Percentiles rank a stretch among this genome's conserved stretches.
These are phyloP conservation scores for Bryopsis sp. DNA, from an alignment of 139 green algal species.

Conservation along the genomic window DNA sequence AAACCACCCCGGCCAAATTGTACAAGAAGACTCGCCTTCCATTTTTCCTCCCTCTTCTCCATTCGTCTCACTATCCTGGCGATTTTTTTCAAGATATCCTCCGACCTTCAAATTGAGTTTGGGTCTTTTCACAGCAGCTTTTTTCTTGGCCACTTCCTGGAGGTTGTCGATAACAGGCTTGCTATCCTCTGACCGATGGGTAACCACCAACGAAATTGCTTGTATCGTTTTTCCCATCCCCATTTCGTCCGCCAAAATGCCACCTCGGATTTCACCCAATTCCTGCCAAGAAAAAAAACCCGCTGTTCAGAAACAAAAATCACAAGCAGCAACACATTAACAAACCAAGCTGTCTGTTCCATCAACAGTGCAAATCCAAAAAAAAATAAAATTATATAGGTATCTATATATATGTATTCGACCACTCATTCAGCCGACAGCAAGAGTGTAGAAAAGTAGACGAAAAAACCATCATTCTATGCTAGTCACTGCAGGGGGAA, in stretches of 20 bases:
- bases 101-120: too few relatives aligned
- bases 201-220: constrained; percentile 72
- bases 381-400: too few relatives aligned
- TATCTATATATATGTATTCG: too few relatives aligned
- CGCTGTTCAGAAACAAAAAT: too few relatives aligned
- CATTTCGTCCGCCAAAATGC: too few relatives aligned
- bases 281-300: too few relatives aligned
- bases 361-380: too few relatives aligned
- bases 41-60: not conserved
- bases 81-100: not conserved
- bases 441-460: not conserved
- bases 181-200: constrained; percentile 41
- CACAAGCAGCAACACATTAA: constrained; percentile 44
- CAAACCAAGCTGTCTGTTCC: not conserved
- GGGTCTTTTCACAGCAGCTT: not conserved
- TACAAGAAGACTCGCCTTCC: not conserved
- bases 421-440: too few relatives aligned
- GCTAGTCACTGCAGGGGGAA: not conserved
- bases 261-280: too few relatives aligned
- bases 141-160: not conserved
- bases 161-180: not conserved
- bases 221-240: constrained; percentile 55
- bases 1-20: too few relatives aligned
- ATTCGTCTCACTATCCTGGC: not conserved
- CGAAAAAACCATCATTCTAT: not conserved